These are phyloP conservation scores for Rutstroemia sp. DNA, from an alignment of 2,329 filamentous ascomycete genomes.

Conservation along the genomic window DNA sequence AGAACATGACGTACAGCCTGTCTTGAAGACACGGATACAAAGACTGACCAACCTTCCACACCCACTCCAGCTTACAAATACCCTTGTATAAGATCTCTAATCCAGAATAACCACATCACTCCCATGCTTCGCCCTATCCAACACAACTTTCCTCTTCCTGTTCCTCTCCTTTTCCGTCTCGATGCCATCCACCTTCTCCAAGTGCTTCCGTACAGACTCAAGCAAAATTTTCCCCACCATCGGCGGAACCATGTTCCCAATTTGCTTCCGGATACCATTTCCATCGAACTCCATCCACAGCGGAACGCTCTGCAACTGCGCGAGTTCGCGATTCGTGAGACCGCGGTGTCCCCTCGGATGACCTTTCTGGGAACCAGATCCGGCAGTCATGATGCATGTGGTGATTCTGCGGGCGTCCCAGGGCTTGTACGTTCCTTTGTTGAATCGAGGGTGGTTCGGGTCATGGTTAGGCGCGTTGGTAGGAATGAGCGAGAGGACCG, in stretches of 20 bases:
- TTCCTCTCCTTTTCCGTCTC: conserved; percentile 21
- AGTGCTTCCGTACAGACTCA: conserved; percentile 33
- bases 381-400: conserved; percentile 57
- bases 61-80: too few relatives aligned
- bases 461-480: conserved; percentile 32
- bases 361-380: conserved; percentile 43
- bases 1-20: too few relatives aligned
- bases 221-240: conserved; percentile 40
- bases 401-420: conserved; percentile 38
- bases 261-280: conserved; percentile 47
- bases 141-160: background rate
- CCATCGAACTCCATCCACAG: conserved; percentile 47
- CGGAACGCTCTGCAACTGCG: conserved; percentile 64
- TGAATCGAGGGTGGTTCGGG: conserved; percentile 8
- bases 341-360: conserved; percentile 57
- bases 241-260: conserved; percentile 75
- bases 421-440: background rate
- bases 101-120: background rate
- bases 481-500: conserved; percentile 24
- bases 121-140: background rate
- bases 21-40: too few relatives aligned
- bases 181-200: conserved; percentile 22
- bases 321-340: conserved; percentile 59
- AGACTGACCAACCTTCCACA: too few relatives aligned
- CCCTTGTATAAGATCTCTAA: too few relatives aligned